These are phyloP conservation scores for Sporothrix inflata DNA, from an alignment of 2,329 filamentous ascomycete genomes.

Conservation along the genomic window DNA sequence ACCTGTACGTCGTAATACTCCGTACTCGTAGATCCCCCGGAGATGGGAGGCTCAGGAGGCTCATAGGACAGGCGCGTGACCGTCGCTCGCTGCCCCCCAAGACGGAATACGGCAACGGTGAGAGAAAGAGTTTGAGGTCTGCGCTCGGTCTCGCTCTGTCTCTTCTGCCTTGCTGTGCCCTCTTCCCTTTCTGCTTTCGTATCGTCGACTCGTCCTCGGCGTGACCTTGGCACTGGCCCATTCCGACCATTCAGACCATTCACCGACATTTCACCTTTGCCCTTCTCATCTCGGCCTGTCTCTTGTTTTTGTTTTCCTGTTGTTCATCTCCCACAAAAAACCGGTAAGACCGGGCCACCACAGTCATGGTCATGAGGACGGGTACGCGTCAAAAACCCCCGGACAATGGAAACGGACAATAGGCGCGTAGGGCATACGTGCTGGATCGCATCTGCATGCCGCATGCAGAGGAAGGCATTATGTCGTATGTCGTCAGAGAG, in stretches of 20 bases:
- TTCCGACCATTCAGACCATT: background rate
- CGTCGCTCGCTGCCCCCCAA: background rate
- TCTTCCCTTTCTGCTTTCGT: background rate
- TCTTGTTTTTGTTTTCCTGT: background rate
- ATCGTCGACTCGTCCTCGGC: background rate
- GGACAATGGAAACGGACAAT: background rate
- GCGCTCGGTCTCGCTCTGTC: no score
- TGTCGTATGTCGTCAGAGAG: background rate
- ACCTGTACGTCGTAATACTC: no score
- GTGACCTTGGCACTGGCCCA: conserved; percentile 13
- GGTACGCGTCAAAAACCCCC: background rate
- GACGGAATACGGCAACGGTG: background rate
- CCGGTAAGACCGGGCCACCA: background rate
- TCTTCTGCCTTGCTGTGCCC: background rate
- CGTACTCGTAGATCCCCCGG: background rate
- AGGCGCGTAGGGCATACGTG: background rate
- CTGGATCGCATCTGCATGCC: background rate
- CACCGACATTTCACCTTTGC: conserved; percentile 18
- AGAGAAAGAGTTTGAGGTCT: background rate
- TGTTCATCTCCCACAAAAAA: background rate
- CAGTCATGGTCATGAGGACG: background rate
- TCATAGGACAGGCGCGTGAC: background rate
- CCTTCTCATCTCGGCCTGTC: background rate
- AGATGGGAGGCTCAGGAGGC: background rate
- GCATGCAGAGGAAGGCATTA: background rate